phyloP scores from a whole-genome alignment of 1,284 basidiomycete genomes.

The Ustilago tritici region DNA sequence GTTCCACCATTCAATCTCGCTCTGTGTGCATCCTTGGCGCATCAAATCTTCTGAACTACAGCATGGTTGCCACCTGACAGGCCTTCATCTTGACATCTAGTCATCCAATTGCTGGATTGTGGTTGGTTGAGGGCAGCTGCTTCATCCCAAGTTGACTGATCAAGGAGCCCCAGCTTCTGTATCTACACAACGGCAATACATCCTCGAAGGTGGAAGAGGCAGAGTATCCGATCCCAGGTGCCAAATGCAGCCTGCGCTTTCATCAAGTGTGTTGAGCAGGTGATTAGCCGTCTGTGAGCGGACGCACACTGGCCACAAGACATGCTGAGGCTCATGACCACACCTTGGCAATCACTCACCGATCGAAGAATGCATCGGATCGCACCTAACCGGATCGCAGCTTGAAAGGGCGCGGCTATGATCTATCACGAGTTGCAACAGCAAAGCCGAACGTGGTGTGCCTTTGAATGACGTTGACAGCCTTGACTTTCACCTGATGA shows the following conservation, averaged over 20 bases:
- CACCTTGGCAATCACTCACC: slow-evolving; percentile 2
- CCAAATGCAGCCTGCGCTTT: background rate
- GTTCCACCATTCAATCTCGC: background rate
- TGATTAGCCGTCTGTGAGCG: background rate
- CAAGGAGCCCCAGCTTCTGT: background rate
- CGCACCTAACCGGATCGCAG: background rate
- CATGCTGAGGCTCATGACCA: background rate
- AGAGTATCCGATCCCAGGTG: background rate
- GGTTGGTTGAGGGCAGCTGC: background rate
- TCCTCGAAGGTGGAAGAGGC: background rate
- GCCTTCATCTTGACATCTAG: background rate
- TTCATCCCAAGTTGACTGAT: background rate
- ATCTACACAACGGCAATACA: background rate
- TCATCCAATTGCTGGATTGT: background rate
- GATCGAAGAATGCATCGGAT: slow-evolving; percentile 15
- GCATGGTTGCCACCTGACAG: background rate
- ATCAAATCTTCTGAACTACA: background rate
- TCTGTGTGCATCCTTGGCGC: background rate
- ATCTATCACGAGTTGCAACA: background rate
- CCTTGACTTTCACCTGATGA: background rate
- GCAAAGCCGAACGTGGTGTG: background rate
- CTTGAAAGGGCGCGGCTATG: background rate
- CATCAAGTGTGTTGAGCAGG: background rate
- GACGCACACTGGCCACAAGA: background rate
- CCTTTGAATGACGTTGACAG: background rate